Evolutionary conservation across 2,329 filamentous ascomycete species (phyloP).

Genomic region (Penicillium sp.): DNA sequence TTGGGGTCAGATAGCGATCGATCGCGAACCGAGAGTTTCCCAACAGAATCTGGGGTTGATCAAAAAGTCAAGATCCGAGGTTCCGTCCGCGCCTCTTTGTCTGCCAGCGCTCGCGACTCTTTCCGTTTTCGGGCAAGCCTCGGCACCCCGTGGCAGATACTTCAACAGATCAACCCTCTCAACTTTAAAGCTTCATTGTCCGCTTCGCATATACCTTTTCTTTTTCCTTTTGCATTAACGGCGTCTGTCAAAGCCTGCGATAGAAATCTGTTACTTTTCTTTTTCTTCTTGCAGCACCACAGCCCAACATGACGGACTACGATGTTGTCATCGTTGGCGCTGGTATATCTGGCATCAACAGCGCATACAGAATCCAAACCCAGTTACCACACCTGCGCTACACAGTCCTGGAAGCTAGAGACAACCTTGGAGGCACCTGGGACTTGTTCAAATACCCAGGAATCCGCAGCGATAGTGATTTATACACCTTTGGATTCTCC

Average conservation of each 20-base stretch:
- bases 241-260: not conserved
- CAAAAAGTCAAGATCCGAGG: not conserved
- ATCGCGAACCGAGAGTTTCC: not conserved
- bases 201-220: not conserved
- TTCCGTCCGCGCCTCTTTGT: not conserved
- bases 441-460: slow-evolving; percentile 78
- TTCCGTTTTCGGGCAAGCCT: slow-evolving; percentile 24
- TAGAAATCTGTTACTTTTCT: not conserved
- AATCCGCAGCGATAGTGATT: slow-evolving; percentile 67
- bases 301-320: slow-evolving; percentile 31
- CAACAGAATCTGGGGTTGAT: not conserved
- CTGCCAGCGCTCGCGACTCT: slow-evolving; percentile 23
- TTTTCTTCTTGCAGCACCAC: not conserved
- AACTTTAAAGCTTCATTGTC: not conserved
- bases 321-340: slow-evolving; percentile 73
- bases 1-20: not conserved
- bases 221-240: not conserved
- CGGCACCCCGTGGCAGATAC: not conserved
- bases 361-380: slow-evolving; percentile 71
- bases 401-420: slow-evolving; percentile 70
- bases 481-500: slow-evolving; percentile 67
- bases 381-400: slow-evolving; percentile 63
- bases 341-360: slow-evolving; percentile 76
- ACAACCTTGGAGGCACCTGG: slow-evolving; percentile 76
- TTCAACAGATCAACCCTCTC: not conserved